Base-by-base conservation (phyloP, 371 early-diverging fungal species). In the Sporodiniella umbellata region DNA sequence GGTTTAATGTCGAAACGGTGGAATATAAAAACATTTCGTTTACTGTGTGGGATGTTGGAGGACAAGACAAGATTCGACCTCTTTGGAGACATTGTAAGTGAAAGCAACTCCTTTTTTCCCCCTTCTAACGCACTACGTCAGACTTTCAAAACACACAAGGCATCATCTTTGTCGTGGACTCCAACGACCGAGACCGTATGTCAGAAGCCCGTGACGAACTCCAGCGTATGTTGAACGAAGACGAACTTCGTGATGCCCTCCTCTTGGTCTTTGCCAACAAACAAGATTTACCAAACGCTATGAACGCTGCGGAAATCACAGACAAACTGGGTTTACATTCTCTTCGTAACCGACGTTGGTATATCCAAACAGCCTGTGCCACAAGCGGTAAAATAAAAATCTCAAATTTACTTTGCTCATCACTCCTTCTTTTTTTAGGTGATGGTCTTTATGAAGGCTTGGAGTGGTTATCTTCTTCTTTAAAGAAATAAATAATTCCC, bases 1-100 rank as follows among this genome's bases (percentile, higher is more conserved):
- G 90, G 46, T 90, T 93, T 74, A 92, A 91, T 65, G 88, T 92
- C 19, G 96, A 96, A 72, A 93, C 96, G 18, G 93, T 97, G 49
- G 84, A 87, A 49, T 95, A 94, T 85, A 96, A 95, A 72, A 98
- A 96, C 79, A 88, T 96, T 68, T 94, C 93, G 60, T 96, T 98
- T 81, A 94, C 95, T 62, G 89, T 93, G 18, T 95, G 95, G 95
- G 95, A 95, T 82, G 79, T 94, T 45, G 94, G 94, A 56, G 92
- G 92, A 58, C 88, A 89, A 63, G 75, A 75, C 51, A 75, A 75
- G 60, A 75, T 75, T 51, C 71, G 75, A 42, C 75, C 75, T 56
- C 60, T 75, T 23, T 75, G 75, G 75, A 70, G 75, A 71, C 75
- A 75, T 31, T 75, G 75, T 65, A 67, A 71, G 72, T 59, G 18